Evolutionary conservation across 2,329 filamentous ascomycete species (phyloP).

Genomic region (Fusarium liriodendri): DNA sequence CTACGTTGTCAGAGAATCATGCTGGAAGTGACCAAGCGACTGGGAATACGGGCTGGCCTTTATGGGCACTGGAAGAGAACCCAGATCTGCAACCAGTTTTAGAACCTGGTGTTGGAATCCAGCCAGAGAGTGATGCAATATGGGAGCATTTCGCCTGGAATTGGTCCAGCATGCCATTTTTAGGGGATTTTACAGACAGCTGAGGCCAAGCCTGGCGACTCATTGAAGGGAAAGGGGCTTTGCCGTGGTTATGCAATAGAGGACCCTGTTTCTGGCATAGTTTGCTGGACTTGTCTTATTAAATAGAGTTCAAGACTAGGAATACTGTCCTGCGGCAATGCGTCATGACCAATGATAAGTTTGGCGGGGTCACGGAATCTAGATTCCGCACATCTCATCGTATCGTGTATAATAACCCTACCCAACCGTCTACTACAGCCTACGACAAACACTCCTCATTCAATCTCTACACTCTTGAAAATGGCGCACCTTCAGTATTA

Average conservation of each 20-base stretch:
- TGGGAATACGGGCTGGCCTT: not conserved
- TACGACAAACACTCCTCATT: not conserved
- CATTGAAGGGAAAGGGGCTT: not conserved
- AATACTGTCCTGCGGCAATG: not conserved
- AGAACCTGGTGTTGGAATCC: not conserved
- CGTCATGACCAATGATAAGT: not conserved
- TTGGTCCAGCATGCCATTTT: not conserved
- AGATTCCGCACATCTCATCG: not conserved
- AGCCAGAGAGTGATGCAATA: not conserved
- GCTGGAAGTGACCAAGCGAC: not conserved
- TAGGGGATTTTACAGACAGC: not conserved
- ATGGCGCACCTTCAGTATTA: not conserved
- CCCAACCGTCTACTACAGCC: not conserved
- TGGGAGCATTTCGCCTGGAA: not conserved
- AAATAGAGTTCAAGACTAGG: not conserved
- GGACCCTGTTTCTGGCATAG: not conserved
- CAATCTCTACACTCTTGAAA: not conserved
- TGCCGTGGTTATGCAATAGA: no score
- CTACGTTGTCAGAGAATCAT: not conserved
- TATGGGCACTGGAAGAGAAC: not conserved
- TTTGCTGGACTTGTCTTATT: not conserved
- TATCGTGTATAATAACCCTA: not conserved
- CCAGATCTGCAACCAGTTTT: not conserved
- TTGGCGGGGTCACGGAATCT: not conserved
- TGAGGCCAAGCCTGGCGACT: not conserved